These are phyloP conservation scores for Cinnamomum chago DNA, from an alignment of 164 flowering plant species.

Conservation along the genomic window DNA sequence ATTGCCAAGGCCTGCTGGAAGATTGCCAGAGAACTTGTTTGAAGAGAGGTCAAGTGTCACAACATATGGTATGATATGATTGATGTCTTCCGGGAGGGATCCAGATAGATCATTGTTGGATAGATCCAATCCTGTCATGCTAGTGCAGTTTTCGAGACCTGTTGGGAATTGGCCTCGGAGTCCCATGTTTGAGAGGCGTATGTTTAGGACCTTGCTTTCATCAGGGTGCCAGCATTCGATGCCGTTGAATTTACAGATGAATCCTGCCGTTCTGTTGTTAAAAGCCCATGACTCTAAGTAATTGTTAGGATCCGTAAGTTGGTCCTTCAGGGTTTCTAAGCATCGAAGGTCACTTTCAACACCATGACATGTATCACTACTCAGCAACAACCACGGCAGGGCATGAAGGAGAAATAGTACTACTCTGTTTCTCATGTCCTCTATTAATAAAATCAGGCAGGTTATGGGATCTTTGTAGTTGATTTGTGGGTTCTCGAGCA, in stretches of 20 bases:
- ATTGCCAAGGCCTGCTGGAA: constrained; percentile 47
- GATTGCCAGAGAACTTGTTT: constrained; percentile 53
- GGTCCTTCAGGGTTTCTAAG: background rate
- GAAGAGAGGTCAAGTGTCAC: constrained; percentile 67
- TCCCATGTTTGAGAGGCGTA: constrained; percentile 49
- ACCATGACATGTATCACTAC: constrained; percentile 9
- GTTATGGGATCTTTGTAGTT: background rate
- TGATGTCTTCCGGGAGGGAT: constrained; percentile 47
- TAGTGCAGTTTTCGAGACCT: constrained; percentile 41
- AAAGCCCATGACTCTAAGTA: constrained; percentile 56
- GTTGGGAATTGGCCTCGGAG: constrained; percentile 48
- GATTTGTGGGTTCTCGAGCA: background rate
- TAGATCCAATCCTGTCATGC: constrained; percentile 71
- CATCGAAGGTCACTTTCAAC: too few relatives aligned
- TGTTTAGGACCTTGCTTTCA: constrained; percentile 63
- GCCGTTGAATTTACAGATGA: constrained; percentile 65
- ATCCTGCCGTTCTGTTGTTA: constrained; percentile 44
- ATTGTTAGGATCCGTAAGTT: constrained; percentile 51
- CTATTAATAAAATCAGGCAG: too few relatives aligned
- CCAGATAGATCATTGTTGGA: constrained; percentile 58
- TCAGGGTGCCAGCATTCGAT: constrained; percentile 76
- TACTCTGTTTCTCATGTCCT: constrained; percentile 5
- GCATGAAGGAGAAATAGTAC: constrained; percentile 7
- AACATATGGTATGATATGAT: constrained; percentile 20
- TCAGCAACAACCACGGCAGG: constrained; percentile 19